Conservation (phyloP, 2,329 filamentous ascomycete genomes). For the Amylocarpus encephaloides region DNA sequence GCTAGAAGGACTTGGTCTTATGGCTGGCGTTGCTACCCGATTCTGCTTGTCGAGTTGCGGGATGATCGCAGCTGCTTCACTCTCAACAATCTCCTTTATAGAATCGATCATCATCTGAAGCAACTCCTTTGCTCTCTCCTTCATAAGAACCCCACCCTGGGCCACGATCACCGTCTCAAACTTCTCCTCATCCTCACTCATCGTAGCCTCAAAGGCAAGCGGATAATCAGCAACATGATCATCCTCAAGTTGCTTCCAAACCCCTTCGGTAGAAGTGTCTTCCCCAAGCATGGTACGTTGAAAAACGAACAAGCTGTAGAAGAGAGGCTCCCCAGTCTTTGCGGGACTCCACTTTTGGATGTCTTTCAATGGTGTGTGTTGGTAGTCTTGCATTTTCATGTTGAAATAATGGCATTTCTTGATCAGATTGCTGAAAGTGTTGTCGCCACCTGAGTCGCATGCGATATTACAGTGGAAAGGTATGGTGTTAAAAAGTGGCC, state of each 20-base stretch:
- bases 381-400: constrained; percentile 60
- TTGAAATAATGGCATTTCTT: constrained; percentile 65
- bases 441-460: constrained; percentile 19
- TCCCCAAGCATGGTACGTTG: constrained; percentile 41
- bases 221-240: constrained; percentile 42
- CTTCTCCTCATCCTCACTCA: constrained; percentile 38
- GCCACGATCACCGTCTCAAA: constrained; percentile 56
- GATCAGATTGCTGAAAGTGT: constrained; percentile 56
- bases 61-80: constrained; percentile 6
- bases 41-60: not conserved
- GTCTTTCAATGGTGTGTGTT: constrained; percentile 71
- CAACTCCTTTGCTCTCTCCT: constrained; percentile 33
- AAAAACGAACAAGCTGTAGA: constrained; percentile 80
- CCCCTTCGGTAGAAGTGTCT: constrained; percentile 23
- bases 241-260: constrained; percentile 52
- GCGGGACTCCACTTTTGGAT: constrained; percentile 72
- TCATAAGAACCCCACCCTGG: constrained; percentile 39
- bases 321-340: constrained; percentile 49
- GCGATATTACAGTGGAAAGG: constrained; percentile 55
- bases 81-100: constrained; percentile 15
- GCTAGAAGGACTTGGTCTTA: not conserved
- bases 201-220: constrained; percentile 67
- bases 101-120: constrained; percentile 37
- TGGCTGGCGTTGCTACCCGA: not conserved
- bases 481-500: constrained; percentile 85